phyloP scores from a whole-genome alignment of 139 green algal species.

The Bryopsis sp. region DNA sequence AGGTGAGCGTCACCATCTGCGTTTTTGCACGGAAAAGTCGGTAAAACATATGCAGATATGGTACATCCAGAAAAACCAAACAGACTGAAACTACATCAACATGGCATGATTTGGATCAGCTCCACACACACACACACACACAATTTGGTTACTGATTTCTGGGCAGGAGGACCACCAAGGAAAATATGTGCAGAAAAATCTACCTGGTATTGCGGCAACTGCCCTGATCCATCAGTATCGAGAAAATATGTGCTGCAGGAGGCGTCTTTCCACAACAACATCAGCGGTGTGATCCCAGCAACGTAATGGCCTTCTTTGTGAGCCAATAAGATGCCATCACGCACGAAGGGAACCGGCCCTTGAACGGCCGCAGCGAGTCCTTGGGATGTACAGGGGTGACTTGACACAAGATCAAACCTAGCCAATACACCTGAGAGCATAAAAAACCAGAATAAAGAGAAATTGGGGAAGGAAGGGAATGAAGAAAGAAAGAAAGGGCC shows the following conservation, averaged over 20 bases:
- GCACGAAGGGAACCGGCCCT: slow-evolving; percentile 32
- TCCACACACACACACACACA: background rate
- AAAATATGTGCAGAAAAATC: background rate
- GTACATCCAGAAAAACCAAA: background rate
- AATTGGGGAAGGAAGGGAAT: too few relatives aligned
- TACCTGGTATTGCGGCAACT: slow-evolving; percentile 33
- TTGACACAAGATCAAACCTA: background rate
- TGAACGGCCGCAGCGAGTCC: background rate
- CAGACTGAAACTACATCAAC: slow-evolving; percentile 2
- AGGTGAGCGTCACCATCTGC: slow-evolving; percentile 54
- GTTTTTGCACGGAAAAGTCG: too few relatives aligned
- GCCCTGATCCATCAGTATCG: slow-evolving; percentile 52
- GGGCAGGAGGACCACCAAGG: background rate
- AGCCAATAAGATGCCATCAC: slow-evolving; percentile 73
- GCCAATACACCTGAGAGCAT: too few relatives aligned
- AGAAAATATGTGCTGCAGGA: slow-evolving; percentile 57
- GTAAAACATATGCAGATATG: too few relatives aligned
- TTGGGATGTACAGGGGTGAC: background rate
- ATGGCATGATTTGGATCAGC: background rate
- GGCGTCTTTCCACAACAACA: slow-evolving; percentile 85
- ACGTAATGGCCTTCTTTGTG: slow-evolving; percentile 72
- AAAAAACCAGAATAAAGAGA: too few relatives aligned
- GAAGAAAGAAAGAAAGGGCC: too few relatives aligned
- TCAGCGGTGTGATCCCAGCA: slow-evolving; percentile 53
- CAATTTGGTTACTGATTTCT: background rate